A percentile compares a stretch with the other conserved stretches of the same genome.
phyloP scores from a whole-genome alignment of 768 basidiomycete species.

The Leccinum incarnatum region DNA sequence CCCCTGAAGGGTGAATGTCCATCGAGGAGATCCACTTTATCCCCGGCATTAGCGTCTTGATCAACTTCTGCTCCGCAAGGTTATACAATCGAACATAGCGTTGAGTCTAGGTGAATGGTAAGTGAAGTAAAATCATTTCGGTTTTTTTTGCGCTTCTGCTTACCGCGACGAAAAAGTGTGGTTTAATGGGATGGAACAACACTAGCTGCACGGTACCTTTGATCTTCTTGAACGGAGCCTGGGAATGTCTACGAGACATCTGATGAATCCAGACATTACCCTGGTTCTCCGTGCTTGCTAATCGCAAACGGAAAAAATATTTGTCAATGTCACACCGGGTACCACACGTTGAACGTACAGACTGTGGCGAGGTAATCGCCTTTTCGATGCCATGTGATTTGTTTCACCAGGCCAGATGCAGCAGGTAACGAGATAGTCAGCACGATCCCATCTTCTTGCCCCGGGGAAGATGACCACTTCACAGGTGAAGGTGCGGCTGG shows the following conservation, averaged over 20 bases:
- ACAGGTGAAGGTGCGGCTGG: slow-evolving; percentile 59
- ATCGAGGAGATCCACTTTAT: slow-evolving; percentile 97
- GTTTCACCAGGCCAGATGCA: slow-evolving; percentile 68
- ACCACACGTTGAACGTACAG: slow-evolving; percentile 55
- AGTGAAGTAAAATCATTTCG: slow-evolving; percentile 12
- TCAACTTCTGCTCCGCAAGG: slow-evolving; percentile 85
- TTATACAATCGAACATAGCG: slow-evolving; percentile 96
- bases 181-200: slow-evolving; percentile 90
- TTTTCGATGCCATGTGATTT: slow-evolving; percentile 88
- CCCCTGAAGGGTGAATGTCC: slow-evolving; percentile 94
- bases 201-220: slow-evolving; percentile 89
- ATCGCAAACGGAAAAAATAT: slow-evolving; percentile 7
- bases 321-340: slow-evolving; percentile 6
- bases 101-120: slow-evolving; percentile 64
- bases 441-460: slow-evolving; percentile 52
- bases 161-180: slow-evolving; percentile 97
- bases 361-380: slow-evolving; percentile 97
- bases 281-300: slow-evolving; percentile 67
- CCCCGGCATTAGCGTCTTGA: slow-evolving; percentile 94
- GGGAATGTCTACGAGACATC: slow-evolving; percentile 87
- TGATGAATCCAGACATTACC: slow-evolving; percentile 96
- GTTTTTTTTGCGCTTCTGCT: slow-evolving; percentile 32
- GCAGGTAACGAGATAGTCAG: slow-evolving; percentile 61
- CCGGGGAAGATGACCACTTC: slow-evolving; percentile 61
- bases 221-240: slow-evolving; percentile 96